Evolutionary conservation across 148 eudicot species (phyloP).

Genomic region (Vaccinium darrowii): DNA sequence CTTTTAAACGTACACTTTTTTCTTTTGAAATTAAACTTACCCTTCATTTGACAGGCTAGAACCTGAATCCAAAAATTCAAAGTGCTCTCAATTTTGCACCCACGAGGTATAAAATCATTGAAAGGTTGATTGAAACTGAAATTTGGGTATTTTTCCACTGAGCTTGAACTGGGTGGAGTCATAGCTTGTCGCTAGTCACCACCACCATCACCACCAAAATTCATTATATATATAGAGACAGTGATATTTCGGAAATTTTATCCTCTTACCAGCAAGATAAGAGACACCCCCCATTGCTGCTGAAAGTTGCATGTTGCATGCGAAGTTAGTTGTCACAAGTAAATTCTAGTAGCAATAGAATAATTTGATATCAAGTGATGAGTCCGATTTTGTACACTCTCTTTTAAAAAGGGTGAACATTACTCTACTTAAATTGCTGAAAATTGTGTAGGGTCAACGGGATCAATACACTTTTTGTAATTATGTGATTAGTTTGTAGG

Average conservation of each 20-base stretch:
- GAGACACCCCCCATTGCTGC: background rate
- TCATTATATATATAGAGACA: background rate
- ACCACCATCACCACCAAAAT: background rate
- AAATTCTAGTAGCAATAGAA: background rate
- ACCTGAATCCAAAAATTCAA: background rate
- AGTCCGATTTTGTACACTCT: background rate
- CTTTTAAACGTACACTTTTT: background rate
- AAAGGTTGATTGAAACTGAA: slow-evolving; percentile 7
- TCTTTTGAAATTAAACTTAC: background rate
- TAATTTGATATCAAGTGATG: background rate
- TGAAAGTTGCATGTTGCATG: slow-evolving; percentile 3
- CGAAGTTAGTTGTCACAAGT: background rate
- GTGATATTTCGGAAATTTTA: background rate
- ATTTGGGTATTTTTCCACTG: slow-evolving; percentile 10
- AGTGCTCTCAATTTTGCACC: background rate
- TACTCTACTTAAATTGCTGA: background rate
- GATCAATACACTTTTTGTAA: too few relatives aligned
- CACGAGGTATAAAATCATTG: background rate
- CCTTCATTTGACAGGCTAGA: background rate
- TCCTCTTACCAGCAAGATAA: background rate
- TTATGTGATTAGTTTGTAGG: too few relatives aligned
- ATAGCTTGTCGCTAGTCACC: slow-evolving; percentile 2
- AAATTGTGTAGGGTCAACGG: too few relatives aligned
- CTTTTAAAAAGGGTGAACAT: background rate
- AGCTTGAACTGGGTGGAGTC: background rate